phyloP scores from a whole-genome alignment of 1,284 basidiomycete genomes.

The Ustilago curta region DNA sequence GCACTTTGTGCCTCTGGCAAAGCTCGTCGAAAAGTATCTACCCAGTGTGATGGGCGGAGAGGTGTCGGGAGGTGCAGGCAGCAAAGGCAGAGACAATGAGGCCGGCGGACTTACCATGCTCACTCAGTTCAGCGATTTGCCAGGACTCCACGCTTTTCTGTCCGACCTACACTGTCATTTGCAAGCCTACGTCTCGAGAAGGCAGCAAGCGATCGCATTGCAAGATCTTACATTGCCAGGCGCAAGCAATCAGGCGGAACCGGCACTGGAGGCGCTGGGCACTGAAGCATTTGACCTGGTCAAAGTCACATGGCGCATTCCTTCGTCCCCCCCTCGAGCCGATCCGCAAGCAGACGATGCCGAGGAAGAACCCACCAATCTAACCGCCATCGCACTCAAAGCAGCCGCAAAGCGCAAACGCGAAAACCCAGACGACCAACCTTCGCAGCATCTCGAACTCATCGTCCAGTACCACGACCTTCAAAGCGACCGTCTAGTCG shows the following conservation, averaged over 20 bases:
- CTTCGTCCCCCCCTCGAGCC: conserved; percentile 9
- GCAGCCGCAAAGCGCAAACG: conserved; percentile 28
- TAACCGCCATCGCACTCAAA: conserved; percentile 19
- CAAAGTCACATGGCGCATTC: conserved; percentile 49
- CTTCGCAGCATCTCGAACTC: conserved; percentile 32
- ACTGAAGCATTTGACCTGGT: conserved; percentile 50
- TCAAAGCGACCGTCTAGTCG: conserved; percentile 43
- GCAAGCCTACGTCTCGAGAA: conserved; percentile 51
- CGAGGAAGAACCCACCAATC: conserved; percentile 14
- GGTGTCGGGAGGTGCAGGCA: conserved; percentile 23
- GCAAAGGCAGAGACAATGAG: conserved; percentile 33
- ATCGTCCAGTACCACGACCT: conserved; percentile 43
- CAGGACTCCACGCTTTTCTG: conserved; percentile 50
- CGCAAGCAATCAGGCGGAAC: background rate
- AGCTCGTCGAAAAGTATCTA: conserved; percentile 48
- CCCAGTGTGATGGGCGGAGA: conserved; percentile 30
- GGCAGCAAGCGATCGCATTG: conserved; percentile 48
- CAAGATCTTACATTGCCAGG: conserved; percentile 27
- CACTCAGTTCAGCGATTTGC: conserved; percentile 33
- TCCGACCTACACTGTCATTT: conserved; percentile 48
- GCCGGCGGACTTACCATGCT: conserved; percentile 49
- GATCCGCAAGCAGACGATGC: background rate
- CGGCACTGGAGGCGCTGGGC: conserved; percentile 30
- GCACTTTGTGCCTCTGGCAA: conserved; percentile 53
- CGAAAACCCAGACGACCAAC: conserved; percentile 25